Conservation (phyloP, 1,284 basidiomycete genomes). For the Melampsora americana region DNA sequence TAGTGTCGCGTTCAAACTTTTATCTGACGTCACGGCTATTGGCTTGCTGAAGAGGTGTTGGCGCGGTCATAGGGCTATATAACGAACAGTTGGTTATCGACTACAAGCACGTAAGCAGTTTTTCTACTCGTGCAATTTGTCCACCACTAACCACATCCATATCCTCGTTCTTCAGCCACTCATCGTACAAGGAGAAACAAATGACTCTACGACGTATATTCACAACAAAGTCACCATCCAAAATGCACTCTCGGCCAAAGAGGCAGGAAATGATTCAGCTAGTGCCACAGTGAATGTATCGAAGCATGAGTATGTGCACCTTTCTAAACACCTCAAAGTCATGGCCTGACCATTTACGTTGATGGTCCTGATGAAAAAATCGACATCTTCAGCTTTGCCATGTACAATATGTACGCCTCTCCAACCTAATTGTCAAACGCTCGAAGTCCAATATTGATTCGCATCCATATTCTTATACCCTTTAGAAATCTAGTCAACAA, state of each 20-base stretch:
- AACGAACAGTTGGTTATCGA: not conserved
- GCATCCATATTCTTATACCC: no score
- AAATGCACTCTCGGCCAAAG: not conserved
- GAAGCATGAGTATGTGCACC: constrained; percentile 4
- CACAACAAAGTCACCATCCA: constrained; percentile 21
- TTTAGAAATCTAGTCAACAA: constrained; percentile 32
- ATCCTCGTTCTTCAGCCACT: constrained; percentile 10
- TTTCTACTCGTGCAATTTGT: not conserved
- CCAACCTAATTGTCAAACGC: not conserved
- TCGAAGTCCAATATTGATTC: not conserved
- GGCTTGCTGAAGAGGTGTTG: no score
- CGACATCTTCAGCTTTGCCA: constrained; percentile 12
- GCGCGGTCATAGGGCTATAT: not conserved
- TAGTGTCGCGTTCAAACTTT: no score
- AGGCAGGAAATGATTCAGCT: constrained; percentile 4
- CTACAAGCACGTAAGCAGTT: not conserved
- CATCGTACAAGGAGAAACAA: constrained; percentile 22
- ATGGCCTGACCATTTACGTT: not conserved
- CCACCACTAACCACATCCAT: not conserved
- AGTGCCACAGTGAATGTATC: constrained; percentile 24
- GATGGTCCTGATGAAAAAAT: not conserved
- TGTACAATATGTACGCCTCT: constrained; percentile 7
- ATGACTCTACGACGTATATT: not conserved
- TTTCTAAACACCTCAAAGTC: not conserved
- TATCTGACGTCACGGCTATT: no score